phyloP scores from a whole-genome alignment of 208 protist species.

The Leishmania martiniquensis region DNA sequence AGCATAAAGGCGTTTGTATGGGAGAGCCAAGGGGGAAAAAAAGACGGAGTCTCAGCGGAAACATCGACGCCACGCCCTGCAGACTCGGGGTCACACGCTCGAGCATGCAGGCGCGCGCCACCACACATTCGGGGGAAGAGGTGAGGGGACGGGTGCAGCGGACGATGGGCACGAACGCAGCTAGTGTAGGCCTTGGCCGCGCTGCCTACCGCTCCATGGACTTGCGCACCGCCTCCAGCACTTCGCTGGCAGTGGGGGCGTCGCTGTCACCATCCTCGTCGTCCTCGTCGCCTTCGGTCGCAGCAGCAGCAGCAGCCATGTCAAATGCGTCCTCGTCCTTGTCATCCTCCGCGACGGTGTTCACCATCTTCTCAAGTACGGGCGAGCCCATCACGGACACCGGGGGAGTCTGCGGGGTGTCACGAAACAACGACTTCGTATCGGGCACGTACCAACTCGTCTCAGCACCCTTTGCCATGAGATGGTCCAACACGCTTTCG shows the following conservation, averaged over 20 bases:
- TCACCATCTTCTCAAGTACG: conserved; percentile 39
- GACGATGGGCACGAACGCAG: not conserved
- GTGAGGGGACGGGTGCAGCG: too few species aligned
- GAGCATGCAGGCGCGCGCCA: not conserved
- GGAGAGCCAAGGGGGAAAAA: not conserved
- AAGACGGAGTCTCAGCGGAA: not conserved
- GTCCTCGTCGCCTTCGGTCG: conserved; percentile 8
- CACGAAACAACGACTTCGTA: conserved; percentile 49
- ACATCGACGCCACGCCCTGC: not conserved
- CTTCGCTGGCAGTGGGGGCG: conserved; percentile 25
- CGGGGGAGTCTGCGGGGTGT: conserved; percentile 44
- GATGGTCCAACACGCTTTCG: conserved; percentile 74
- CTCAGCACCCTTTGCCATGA: conserved; percentile 88
- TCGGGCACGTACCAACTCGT: conserved; percentile 93
- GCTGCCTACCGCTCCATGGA: conserved; percentile 36
- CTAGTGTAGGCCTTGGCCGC: not conserved
- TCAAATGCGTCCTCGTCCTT: conserved; percentile 15
- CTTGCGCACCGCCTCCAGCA: conserved; percentile 35
- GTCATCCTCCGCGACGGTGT: conserved; percentile 6
- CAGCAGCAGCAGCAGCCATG: conserved; percentile 5
- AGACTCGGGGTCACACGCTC: not conserved
- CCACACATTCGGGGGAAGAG: not conserved
- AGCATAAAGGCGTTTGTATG: not conserved
- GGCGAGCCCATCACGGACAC: conserved; percentile 58
- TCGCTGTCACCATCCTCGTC: conserved; percentile 25